phyloP scores from a whole-genome alignment of 1,139 yeast species.

The Trichomonascaceae sp. region DNA sequence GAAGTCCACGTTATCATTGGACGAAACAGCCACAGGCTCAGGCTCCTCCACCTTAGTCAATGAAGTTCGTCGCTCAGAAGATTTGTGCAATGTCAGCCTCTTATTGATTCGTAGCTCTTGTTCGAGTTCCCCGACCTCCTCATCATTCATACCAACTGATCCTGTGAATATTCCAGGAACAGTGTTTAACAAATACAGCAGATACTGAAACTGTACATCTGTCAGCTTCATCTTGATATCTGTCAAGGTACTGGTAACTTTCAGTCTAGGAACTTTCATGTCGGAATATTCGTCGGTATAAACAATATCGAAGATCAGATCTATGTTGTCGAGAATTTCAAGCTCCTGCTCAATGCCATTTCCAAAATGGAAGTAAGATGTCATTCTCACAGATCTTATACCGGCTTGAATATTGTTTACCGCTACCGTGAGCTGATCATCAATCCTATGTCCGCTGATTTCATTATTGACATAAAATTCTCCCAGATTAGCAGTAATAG shows the following conservation, averaged over 20 bases:
- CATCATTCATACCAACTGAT: conserved; percentile 43
- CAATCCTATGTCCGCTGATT: conserved; percentile 34
- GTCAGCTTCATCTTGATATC: conserved; percentile 65
- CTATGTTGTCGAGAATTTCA: conserved; percentile 65
- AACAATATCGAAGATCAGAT: conserved; percentile 56
- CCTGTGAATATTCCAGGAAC: conserved; percentile 52
- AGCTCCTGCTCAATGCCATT: conserved; percentile 45
- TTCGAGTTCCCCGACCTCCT: conserved; percentile 51
- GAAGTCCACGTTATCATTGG: conserved; percentile 21
- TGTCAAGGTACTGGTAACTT: conserved; percentile 55
- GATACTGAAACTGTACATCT: conserved; percentile 64
- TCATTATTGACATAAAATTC: conserved; percentile 68
- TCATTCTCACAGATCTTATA: conserved; percentile 59
- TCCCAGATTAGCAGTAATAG: conserved; percentile 70
- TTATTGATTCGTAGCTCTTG: conserved; percentile 26
- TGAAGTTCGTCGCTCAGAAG: conserved; percentile 9
- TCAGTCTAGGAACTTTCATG: conserved; percentile 44
- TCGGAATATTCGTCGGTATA: conserved; percentile 39
- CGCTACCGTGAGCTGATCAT: conserved; percentile 19
- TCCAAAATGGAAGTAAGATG: conserved; percentile 53
- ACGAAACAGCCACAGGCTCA: neutral
- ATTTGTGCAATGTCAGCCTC: conserved; percentile 14
- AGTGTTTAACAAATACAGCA: conserved; percentile 51
- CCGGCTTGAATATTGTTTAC: conserved; percentile 56
- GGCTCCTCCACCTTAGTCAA: neutral